Evolutionary conservation across 352 stramenopile genomes (phyloP).

Genomic region (Pythium utonaiense): DNA sequence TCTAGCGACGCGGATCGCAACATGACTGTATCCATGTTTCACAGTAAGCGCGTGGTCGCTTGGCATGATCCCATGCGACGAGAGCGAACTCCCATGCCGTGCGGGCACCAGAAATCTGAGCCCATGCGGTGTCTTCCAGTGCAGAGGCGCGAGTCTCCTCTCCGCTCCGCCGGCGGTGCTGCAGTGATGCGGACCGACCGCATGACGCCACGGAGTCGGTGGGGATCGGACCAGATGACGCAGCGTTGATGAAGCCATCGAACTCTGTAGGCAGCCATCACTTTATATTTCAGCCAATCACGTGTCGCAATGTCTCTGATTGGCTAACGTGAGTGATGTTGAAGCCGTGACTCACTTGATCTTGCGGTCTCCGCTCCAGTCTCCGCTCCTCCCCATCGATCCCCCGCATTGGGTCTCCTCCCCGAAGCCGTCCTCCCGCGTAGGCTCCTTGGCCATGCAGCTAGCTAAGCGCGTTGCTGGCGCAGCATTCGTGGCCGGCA

Average conservation of each 20-base stretch:
- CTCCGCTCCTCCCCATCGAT: neutral
- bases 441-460: constrained; percentile 69
- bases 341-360: neutral
- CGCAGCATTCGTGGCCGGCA: constrained; percentile 56
- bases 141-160: neutral
- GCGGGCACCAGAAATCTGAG: neutral
- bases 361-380: neutral
- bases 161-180: neutral
- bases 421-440: constrained; percentile 59
- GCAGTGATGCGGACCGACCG: no score
- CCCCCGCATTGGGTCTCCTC: neutral
- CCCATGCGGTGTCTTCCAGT: neutral
- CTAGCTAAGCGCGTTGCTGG: constrained; percentile 34
- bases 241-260: neutral
- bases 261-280: neutral
- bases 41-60: neutral
- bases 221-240: neutral
- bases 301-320: neutral
- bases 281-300: neutral
- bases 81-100: neutral
- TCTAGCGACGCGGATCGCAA: neutral
- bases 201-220: neutral
- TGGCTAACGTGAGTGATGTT: neutral
- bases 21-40: neutral
- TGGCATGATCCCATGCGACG: neutral